Evolutionary conservation across 305 asterid genomes (phyloP).

Genomic region (Solanum hybrid): DNA sequence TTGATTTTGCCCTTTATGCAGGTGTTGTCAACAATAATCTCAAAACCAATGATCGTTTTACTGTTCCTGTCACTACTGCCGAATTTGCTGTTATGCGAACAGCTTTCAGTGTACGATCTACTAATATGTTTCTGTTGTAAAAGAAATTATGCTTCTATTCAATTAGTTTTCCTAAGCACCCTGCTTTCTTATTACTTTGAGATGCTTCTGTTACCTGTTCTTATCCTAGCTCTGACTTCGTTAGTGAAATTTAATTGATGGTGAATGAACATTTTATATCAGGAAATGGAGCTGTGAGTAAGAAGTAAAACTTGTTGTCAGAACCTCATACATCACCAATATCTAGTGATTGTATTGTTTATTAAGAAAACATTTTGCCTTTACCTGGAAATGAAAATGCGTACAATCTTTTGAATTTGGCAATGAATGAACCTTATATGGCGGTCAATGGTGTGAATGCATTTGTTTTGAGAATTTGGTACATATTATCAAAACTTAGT

Average conservation of each 20-base stretch:
- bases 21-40: conserved; percentile 66
- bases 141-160: not conserved
- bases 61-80: conserved; percentile 75
- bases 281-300: not conserved
- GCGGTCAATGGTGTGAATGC: not conserved
- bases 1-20: conserved; percentile 26
- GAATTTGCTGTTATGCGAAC: conserved; percentile 89
- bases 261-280: not conserved
- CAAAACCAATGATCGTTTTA: conserved; percentile 58
- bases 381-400: not conserved
- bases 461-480: not conserved
- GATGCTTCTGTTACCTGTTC: not conserved
- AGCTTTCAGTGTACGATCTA: conserved; percentile 56
- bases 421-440: not conserved
- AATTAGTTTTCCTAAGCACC: not conserved
- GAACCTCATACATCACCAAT: not conserved
- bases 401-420: not conserved
- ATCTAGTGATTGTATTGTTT: not conserved
- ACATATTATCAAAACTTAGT: not conserved
- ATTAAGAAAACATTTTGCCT: not conserved
- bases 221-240: not conserved
- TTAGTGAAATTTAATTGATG: not conserved
- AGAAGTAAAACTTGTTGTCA: not conserved
- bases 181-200: not conserved
- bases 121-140: not conserved